phyloP scores from a whole-genome alignment of 106 monocot species.

The Vanilla planifolia region DNA sequence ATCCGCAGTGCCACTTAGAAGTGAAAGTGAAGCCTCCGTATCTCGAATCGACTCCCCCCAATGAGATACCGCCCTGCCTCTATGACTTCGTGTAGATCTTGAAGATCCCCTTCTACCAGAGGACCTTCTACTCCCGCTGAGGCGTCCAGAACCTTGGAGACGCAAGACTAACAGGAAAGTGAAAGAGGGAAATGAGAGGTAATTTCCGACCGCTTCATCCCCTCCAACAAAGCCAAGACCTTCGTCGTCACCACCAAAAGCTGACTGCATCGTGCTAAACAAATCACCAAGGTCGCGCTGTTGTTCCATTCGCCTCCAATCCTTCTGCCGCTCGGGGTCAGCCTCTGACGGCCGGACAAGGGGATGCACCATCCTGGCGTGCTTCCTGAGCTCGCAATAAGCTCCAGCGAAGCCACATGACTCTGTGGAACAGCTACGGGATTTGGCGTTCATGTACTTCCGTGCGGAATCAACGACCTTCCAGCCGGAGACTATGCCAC shows the following conservation, averaged over 20 bases:
- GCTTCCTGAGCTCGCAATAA: constrained; percentile 68
- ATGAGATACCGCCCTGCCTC: constrained; percentile 11
- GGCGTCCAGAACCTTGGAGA: background rate
- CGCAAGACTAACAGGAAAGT: constrained; percentile 18
- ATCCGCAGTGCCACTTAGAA: background rate
- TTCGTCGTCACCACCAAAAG: constrained; percentile 20
- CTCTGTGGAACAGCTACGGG: constrained; percentile 61
- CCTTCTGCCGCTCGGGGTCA: constrained; percentile 67
- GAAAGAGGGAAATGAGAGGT: constrained; percentile 12
- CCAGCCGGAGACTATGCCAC: constrained; percentile 50
- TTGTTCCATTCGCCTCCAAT: constrained; percentile 80
- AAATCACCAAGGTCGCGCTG: constrained; percentile 69
- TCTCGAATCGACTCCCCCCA: constrained; percentile 27
- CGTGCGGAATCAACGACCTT: constrained; percentile 51
- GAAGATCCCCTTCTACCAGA: constrained; percentile 7
- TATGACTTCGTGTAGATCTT: background rate
- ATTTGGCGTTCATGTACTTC: constrained; percentile 54
- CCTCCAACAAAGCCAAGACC: constrained; percentile 4
- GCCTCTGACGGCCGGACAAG: constrained; percentile 48
- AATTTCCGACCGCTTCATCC: constrained; percentile 3
- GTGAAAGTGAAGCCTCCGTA: background rate
- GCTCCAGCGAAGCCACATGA: constrained; percentile 55
- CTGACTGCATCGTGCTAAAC: constrained; percentile 57
- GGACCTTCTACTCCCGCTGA: background rate
- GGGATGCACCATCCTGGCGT: constrained; percentile 77